Conservation (phyloP, 768 basidiomycete genomes). For the Mycena amicta region DNA sequence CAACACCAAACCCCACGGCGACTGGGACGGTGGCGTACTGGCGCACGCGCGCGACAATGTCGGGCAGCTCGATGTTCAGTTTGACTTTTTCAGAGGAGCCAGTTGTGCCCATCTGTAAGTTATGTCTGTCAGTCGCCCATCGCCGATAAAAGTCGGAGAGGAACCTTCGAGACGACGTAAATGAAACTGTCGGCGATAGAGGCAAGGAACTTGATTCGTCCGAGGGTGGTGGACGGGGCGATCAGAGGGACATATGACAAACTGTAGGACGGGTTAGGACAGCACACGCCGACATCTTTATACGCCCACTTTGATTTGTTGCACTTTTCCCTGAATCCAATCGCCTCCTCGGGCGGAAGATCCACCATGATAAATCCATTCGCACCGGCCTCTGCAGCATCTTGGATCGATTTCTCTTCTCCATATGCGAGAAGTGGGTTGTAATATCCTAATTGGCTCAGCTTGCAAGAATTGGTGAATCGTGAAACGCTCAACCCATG, state of each 20-base stretch:
- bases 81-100: slow-evolving; percentile 78
- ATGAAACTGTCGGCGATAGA: slow-evolving; percentile 97
- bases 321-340: slow-evolving; percentile 89
- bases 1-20: slow-evolving; percentile 96
- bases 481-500: slow-evolving; percentile 66
- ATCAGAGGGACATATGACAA: slow-evolving; percentile 94
- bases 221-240: slow-evolving; percentile 88
- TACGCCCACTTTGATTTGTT: slow-evolving; percentile 72
- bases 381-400: slow-evolving; percentile 89
- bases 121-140: not conserved
- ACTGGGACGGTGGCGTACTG: slow-evolving; percentile 79
- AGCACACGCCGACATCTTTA: not conserved
- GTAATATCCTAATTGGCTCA: slow-evolving; percentile 76
- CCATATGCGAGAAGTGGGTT: slow-evolving; percentile 95
- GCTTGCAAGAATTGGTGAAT: slow-evolving; percentile 8
- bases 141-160: too few relatives aligned
- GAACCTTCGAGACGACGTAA: slow-evolving; percentile 95
- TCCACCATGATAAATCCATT: slow-evolving; percentile 99
- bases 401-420: slow-evolving; percentile 90
- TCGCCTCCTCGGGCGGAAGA: slow-evolving; percentile 95
- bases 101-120: slow-evolving; percentile 88
- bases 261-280: too few relatives aligned
- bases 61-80: slow-evolving; percentile 78
- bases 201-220: slow-evolving; percentile 87
- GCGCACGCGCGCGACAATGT: slow-evolving; percentile 82